Conservation (phyloP, 1,139 yeast species). For the Sugiyamaella grinbergsii region DNA sequence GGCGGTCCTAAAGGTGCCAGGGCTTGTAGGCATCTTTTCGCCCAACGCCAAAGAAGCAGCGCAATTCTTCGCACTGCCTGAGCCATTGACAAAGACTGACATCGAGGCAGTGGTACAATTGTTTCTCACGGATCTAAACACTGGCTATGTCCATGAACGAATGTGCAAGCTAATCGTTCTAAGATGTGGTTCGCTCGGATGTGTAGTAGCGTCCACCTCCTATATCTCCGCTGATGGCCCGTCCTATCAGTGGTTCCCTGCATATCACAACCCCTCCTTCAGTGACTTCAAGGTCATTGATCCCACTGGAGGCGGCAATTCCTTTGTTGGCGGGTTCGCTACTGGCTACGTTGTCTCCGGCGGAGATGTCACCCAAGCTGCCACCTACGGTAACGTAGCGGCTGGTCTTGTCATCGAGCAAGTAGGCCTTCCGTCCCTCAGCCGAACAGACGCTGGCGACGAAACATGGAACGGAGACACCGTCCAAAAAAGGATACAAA, state of each 20-base stretch:
- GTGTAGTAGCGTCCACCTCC: slow-evolving; percentile 45
- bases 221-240: neutral
- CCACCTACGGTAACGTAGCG: slow-evolving; percentile 70
- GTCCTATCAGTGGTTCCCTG: slow-evolving; percentile 55
- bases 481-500: slow-evolving; percentile 26
- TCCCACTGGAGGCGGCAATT: slow-evolving; percentile 94
- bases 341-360: slow-evolving; percentile 52
- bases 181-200: slow-evolving; percentile 73
- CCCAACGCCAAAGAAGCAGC: slow-evolving; percentile 89
- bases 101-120: slow-evolving; percentile 50
- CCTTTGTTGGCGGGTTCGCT: slow-evolving; percentile 81
- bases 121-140: slow-evolving; percentile 47
- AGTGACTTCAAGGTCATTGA: slow-evolving; percentile 59
- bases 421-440: slow-evolving; percentile 63
- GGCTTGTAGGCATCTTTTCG: slow-evolving; percentile 60
- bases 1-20: slow-evolving; percentile 44
- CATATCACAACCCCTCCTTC: slow-evolving; percentile 56
- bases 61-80: slow-evolving; percentile 48
- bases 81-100: slow-evolving; percentile 44
- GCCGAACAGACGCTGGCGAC: slow-evolving; percentile 28
- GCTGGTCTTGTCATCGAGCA: slow-evolving; percentile 80
- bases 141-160: slow-evolving; percentile 26
- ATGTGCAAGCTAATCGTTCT: slow-evolving; percentile 54
- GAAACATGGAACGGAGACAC: slow-evolving; percentile 59
- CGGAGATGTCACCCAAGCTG: slow-evolving; percentile 57